Evolutionary conservation across 2,329 filamentous ascomycete genomes (phyloP).

Genomic region (Diaporthe humulicola): DNA sequence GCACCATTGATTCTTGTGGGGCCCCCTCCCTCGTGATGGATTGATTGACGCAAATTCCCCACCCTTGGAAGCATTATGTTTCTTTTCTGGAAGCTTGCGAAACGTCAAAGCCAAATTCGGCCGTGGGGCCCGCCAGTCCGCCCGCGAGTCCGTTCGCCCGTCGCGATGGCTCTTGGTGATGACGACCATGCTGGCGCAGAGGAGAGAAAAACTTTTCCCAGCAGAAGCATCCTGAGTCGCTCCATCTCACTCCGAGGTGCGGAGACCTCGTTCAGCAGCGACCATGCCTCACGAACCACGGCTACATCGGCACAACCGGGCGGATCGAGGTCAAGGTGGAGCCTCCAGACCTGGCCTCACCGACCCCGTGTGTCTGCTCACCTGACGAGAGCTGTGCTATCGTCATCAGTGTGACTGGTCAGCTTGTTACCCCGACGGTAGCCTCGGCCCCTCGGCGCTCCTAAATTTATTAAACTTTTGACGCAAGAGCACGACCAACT

Average conservation of each 20-base stretch:
- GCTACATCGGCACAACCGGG: slow-evolving; percentile 18
- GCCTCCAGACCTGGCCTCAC: slow-evolving; percentile 21
- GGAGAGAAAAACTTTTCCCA: neutral
- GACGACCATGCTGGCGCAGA: slow-evolving; percentile 11
- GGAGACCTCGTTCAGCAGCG: slow-evolving; percentile 9
- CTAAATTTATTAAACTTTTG: slow-evolving; percentile 12
- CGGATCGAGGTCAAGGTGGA: slow-evolving; percentile 11
- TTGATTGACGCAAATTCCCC: slow-evolving; percentile 31
- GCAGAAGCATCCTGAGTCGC: slow-evolving; percentile 19
- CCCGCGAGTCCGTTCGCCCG: neutral
- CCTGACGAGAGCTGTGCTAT: neutral
- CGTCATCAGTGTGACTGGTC: slow-evolving; percentile 19
- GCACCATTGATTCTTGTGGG: slow-evolving; percentile 16
- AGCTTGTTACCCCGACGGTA: neutral
- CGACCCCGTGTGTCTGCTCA: slow-evolving; percentile 23
- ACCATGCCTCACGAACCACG: neutral
- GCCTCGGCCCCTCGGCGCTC: slow-evolving; percentile 1
- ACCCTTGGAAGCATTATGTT: slow-evolving; percentile 35
- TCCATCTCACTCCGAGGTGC: neutral
- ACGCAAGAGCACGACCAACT: slow-evolving; percentile 10
- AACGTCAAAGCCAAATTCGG: slow-evolving; percentile 33
- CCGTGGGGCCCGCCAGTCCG: slow-evolving; percentile 11
- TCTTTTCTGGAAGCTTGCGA: slow-evolving; percentile 40
- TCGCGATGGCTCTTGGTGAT: slow-evolving; percentile 16
- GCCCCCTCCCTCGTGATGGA: slow-evolving; percentile 25